Base-by-base conservation (phyloP, 2,329 filamentous ascomycete genomes). In the Penicillium capsulatum region DNA sequence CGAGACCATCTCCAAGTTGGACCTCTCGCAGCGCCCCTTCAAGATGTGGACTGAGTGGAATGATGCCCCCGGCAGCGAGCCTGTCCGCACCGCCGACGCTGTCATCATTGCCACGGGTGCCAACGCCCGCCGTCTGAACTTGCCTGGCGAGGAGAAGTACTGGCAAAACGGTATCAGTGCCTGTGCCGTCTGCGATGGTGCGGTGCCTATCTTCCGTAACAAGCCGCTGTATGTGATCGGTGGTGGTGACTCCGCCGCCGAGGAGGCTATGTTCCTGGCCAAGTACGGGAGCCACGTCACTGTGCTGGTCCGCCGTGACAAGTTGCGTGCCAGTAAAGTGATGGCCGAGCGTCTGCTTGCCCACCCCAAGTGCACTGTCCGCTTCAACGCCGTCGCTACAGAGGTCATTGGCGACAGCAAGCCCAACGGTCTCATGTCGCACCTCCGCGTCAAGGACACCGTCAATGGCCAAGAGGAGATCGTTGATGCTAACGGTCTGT, bases 101-200 rank as follows among this genome's bases (percentile, higher is more conserved):
- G 72, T 98, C 57, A 95, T 98, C 69, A 81, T 98, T 52, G 94
- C 92, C 28, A 98, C 92, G 1, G 92, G 92, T 53, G 92, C 94
- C 34, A 95, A 91, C 48, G 92, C 92, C 24, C 78, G 86, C 52
- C 80, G 94, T 48, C 73, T 98, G 39, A 74, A 84, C 64, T 79
- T 98, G 32, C 74, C 81, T 9, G 94, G 92, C 38, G 92, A 98
- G 74, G 86, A 94, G 39, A 86, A 83, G 66, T 98, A 89, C 79
- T 98, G 94, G 94, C 90, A 95, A 65, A 92, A 86, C 65, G 92
- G 92, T 54, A 88, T 98, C 63, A 92, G 85, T 36, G 92, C 92
- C 34, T 98, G 92, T 69, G 92, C 92, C 22, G 92, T 98, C 34
- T 98, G 92, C 70, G 92, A 98, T 63, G 92, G 92, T 50, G 92